phyloP scores from a whole-genome alignment of 1,139 yeast species.

The Saccharomyces hybrid region DNA sequence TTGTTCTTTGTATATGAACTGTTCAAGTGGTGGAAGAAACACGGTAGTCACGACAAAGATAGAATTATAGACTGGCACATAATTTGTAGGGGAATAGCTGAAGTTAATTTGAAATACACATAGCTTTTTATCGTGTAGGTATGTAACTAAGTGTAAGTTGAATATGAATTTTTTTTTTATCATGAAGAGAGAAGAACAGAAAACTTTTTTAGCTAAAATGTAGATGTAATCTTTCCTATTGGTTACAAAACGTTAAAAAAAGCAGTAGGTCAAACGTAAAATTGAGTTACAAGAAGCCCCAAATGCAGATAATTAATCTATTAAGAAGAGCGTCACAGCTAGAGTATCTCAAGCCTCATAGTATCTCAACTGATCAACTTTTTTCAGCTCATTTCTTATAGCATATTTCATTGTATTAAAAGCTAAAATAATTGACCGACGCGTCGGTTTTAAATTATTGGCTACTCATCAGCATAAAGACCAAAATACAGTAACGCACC shows the following conservation, averaged over 20 bases:
- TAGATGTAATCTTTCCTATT: too few species aligned
- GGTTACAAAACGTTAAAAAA: too few species aligned
- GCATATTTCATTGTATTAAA: not conserved
- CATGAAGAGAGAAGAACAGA: too few species aligned
- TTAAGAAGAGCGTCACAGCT: too few species aligned
- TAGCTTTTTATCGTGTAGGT: conserved; percentile 3
- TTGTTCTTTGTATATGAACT: conserved; percentile 78
- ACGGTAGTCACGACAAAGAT: conserved; percentile 42
- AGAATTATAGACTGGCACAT: conserved; percentile 68
- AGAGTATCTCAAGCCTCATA: too few species aligned
- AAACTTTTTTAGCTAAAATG: too few species aligned
- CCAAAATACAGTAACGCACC: not conserved
- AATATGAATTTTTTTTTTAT: not conserved
- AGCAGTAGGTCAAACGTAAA: too few species aligned
- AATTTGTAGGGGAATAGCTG: conserved; percentile 78
- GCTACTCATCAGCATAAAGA: not conserved
- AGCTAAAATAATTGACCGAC: not conserved
- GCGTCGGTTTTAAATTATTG: not conserved
- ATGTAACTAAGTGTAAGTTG: not conserved
- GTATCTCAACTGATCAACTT: too few species aligned
- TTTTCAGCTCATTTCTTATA: not conserved
- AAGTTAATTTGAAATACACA: conserved; percentile 48
- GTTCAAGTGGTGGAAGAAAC: conserved; percentile 63
- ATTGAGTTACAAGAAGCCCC: too few species aligned
- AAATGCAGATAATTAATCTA: too few species aligned